These are phyloP conservation scores for Suillus subaureus DNA, from an alignment of 768 basidiomycete species.

Conservation along the genomic window DNA sequence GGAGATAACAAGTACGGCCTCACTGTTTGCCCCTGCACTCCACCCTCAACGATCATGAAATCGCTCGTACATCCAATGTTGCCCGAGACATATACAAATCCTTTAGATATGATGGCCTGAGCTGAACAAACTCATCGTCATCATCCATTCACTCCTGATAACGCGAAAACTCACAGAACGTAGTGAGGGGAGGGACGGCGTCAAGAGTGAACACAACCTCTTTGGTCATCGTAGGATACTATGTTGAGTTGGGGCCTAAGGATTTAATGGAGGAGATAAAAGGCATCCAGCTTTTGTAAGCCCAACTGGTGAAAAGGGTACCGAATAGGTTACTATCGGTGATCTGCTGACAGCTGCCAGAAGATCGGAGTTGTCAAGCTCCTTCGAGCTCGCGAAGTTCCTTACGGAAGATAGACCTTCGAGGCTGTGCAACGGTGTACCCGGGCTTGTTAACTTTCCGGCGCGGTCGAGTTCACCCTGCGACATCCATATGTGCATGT, in stretches of 20 bases:
- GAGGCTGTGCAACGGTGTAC: neutral
- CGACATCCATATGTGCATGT: neutral
- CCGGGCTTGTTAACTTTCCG: neutral
- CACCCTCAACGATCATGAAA: constrained; percentile 36
- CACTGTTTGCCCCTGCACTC: constrained; percentile 41
- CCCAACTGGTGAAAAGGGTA: neutral
- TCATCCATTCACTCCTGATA: too few species aligned
- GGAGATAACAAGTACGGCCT: constrained; percentile 10
- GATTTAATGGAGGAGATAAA: neutral
- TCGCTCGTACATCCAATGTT: constrained; percentile 39
- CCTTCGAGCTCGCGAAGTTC: neutral
- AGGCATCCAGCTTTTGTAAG: neutral
- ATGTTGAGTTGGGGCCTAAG: neutral
- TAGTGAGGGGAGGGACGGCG: constrained; percentile 37
- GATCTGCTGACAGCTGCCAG: neutral
- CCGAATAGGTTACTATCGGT: neutral
- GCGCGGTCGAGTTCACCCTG: neutral
- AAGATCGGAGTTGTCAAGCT: neutral
- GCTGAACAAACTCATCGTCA: constrained; percentile 24
- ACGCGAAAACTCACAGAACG: constrained; percentile 30
- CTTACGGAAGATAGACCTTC: neutral
- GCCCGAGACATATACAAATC: constrained; percentile 43
- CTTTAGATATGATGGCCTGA: constrained; percentile 38
- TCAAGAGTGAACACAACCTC: constrained; percentile 29
- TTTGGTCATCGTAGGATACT: constrained; percentile 29